phyloP scores from a whole-genome alignment of 306 rosid species.

The Medicago arabica region DNA sequence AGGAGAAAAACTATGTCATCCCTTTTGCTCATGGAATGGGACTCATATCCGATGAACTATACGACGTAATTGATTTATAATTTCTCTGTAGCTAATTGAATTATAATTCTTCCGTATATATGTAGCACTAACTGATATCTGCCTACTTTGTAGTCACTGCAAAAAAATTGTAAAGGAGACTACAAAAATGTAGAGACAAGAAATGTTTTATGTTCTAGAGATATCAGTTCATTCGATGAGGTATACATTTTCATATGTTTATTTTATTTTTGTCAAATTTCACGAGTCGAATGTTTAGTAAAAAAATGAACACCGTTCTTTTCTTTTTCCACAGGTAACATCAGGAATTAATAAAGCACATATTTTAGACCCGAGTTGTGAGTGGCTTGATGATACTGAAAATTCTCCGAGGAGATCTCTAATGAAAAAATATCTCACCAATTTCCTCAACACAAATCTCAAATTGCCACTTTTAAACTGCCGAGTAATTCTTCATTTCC shows the following conservation, averaged over 20 bases:
- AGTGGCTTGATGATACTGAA: background rate
- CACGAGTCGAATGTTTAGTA: background rate
- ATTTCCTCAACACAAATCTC: conserved; percentile 16
- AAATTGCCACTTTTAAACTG: conserved; percentile 45
- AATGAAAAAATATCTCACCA: conserved; percentile 12
- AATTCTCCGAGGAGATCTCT: conserved; percentile 43
- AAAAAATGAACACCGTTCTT: background rate
- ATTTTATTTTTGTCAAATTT: background rate
- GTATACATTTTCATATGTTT: background rate
- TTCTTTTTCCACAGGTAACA: conserved; percentile 39
- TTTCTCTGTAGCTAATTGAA: background rate
- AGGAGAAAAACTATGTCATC: background rate
- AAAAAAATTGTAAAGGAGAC: conserved; percentile 55
- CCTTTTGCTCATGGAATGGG: conserved; percentile 67
- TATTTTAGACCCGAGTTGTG: conserved; percentile 53
- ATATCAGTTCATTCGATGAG: conserved; percentile 32
- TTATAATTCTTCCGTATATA: background rate
- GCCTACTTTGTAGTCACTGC: conserved; percentile 49
- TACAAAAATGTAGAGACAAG: conserved; percentile 38
- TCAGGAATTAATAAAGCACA: conserved; percentile 39
- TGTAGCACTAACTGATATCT: background rate
- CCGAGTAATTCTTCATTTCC: conserved; percentile 42
- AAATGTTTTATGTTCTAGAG: conserved; percentile 46
- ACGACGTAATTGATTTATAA: conserved; percentile 39
- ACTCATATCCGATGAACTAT: conserved; percentile 69